Percentiles rank a stretch among this genome's conserved stretches.
phyloP scores from a whole-genome alignment of 768 basidiomycete genomes.

The Boletellus ananas region DNA sequence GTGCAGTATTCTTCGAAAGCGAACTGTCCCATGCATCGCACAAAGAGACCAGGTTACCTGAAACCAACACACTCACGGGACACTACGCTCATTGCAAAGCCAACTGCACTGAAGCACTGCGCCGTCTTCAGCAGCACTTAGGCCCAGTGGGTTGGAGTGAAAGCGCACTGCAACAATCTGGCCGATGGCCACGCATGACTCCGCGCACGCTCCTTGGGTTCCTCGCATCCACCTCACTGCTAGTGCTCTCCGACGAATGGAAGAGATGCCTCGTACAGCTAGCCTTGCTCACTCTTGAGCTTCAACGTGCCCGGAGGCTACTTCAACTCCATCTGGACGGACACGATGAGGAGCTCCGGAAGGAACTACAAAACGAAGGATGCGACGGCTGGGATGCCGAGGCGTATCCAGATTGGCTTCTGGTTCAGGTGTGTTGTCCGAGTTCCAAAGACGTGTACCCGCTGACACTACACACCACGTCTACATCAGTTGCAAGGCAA shows the following conservation, averaged over 20 bases:
- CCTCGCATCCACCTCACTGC: constrained; percentile 22
- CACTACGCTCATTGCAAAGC: constrained; percentile 3
- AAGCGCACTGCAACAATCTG: constrained; percentile 7
- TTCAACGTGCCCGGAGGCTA: constrained; percentile 20
- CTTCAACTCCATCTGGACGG: not conserved
- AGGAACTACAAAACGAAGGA: not conserved
- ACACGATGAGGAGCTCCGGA: not conserved
- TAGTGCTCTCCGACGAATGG: constrained; percentile 23
- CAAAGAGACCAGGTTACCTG: not conserved
- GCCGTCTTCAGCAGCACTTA: constrained; percentile 1
- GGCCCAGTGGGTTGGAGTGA: constrained; percentile 13
- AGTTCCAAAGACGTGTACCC: too few species aligned
- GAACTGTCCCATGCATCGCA: not conserved
- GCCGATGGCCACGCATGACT: constrained; percentile 36
- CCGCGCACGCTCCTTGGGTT: constrained; percentile 24
- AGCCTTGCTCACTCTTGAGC: constrained; percentile 25
- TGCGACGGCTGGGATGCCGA: not conserved
- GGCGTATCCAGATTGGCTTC: not conserved
- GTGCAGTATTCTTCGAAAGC: not conserved
- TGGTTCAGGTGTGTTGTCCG: not conserved
- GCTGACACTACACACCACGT: not conserved
- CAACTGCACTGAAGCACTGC: not conserved
- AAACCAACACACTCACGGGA: not conserved
- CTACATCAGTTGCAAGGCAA: constrained; percentile 41
- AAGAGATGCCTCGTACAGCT: constrained; percentile 22